Percentiles rank a stretch among this genome's conserved stretches.
These are phyloP conservation scores for Aspergillus unguis DNA, from an alignment of 2,329 filamentous ascomycete species.

Conservation along the genomic window DNA sequence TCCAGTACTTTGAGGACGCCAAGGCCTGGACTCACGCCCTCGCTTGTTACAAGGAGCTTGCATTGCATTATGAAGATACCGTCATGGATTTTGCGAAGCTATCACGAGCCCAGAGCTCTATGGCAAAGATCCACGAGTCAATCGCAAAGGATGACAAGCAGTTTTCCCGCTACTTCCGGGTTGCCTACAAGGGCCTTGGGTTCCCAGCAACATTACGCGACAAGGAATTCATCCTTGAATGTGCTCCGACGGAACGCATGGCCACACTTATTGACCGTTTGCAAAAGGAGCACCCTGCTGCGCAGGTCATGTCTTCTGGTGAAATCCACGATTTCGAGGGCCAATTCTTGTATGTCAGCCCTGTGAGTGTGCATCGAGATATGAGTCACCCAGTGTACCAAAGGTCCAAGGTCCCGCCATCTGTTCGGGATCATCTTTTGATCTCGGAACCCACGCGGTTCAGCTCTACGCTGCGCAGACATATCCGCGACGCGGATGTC, in stretches of 20 bases:
- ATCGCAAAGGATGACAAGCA: slow-evolving; percentile 77
- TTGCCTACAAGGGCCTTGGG: slow-evolving; percentile 82
- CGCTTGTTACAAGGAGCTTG: slow-evolving; percentile 83
- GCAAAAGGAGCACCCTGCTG: slow-evolving; percentile 83
- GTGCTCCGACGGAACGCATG: slow-evolving; percentile 70
- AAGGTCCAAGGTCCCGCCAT: slow-evolving; percentile 75
- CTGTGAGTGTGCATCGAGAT: slow-evolving; percentile 78
- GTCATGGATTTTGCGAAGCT: slow-evolving; percentile 90
- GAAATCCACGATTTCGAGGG: slow-evolving; percentile 80
- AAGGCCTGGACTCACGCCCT: slow-evolving; percentile 89
- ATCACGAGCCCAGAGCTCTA: slow-evolving; percentile 81
- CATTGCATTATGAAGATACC: slow-evolving; percentile 84
- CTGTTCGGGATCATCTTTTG: slow-evolving; percentile 81
- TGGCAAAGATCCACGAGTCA: slow-evolving; percentile 86
- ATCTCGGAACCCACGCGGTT: slow-evolving; percentile 75
- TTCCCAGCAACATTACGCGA: slow-evolving; percentile 78
- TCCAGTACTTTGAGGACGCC: slow-evolving; percentile 91
- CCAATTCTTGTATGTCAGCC: slow-evolving; percentile 79
- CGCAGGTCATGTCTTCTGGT: slow-evolving; percentile 70
- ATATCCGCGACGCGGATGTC: slow-evolving; percentile 63
- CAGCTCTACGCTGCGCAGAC: slow-evolving; percentile 69
- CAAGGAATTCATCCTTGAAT: slow-evolving; percentile 91
- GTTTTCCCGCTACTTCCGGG: slow-evolving; percentile 84
- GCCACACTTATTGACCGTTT: slow-evolving; percentile 84
- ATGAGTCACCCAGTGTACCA: slow-evolving; percentile 81